phyloP scores from a whole-genome alignment of 345 rosid genomes.

The Leavenworthia alabamica region DNA sequence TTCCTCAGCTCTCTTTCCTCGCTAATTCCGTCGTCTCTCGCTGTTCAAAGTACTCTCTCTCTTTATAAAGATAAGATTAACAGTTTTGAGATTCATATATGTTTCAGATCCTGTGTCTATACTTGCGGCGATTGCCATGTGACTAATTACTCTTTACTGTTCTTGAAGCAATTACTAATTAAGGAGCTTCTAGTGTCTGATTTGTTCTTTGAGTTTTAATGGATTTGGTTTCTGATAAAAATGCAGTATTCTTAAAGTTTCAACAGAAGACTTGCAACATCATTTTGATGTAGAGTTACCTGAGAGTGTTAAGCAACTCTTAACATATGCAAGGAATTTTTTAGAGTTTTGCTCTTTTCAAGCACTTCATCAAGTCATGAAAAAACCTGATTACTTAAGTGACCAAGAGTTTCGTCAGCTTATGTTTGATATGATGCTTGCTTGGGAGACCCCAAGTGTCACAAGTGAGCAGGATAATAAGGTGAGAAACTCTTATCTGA shows the following conservation, averaged over 20 bases:
- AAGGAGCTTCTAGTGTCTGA: not conserved
- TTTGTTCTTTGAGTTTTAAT: not conserved
- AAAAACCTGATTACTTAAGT: slow-evolving; percentile 53
- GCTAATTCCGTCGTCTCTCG: slow-evolving; percentile 88
- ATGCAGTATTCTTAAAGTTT: slow-evolving; percentile 53
- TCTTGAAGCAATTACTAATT: not conserved
- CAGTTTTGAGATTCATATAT: not conserved
- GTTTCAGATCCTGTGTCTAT: not conserved
- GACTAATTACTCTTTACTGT: not conserved
- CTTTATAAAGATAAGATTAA: not conserved
- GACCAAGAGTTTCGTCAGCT: slow-evolving; percentile 69
- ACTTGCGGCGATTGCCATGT: slow-evolving; percentile 1
- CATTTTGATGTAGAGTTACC: slow-evolving; percentile 70
- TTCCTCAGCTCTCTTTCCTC: slow-evolving; percentile 75
- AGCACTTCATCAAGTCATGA: slow-evolving; percentile 43
- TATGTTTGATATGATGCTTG: slow-evolving; percentile 95
- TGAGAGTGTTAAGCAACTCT: slow-evolving; percentile 60
- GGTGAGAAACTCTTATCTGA: slow-evolving; percentile 37
- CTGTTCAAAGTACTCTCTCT: slow-evolving; percentile 51
- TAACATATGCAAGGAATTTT: slow-evolving; percentile 64
- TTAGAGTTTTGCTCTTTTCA: slow-evolving; percentile 77
- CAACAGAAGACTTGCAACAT: slow-evolving; percentile 64
- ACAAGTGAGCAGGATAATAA: slow-evolving; percentile 36
- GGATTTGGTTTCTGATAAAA: not conserved
- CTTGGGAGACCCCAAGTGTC: slow-evolving; percentile 77